A percentile compares a stretch with the other conserved stretches of the same genome.
phyloP scores from a whole-genome alignment of 2,329 filamentous ascomycete genomes.

The Lecanicillium sp. region DNA sequence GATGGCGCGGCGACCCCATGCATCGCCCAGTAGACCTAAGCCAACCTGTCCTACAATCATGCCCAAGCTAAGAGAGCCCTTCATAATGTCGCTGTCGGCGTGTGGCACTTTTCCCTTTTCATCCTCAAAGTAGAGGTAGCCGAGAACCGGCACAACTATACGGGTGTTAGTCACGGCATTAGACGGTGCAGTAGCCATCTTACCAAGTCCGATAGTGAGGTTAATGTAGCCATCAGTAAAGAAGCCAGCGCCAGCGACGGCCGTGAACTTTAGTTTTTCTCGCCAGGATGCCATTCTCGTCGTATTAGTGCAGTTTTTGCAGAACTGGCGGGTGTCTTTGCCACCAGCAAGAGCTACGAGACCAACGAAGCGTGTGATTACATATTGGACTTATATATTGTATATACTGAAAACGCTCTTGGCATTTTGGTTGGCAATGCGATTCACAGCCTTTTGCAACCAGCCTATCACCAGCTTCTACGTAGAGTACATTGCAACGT shows the following conservation, averaged over 20 bases:
- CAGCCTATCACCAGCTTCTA: too few species aligned
- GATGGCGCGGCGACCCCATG: conserved; percentile 1
- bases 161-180: not conserved
- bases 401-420: too few species aligned
- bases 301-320: not conserved
- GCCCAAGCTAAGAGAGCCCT: not conserved
- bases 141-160: not conserved
- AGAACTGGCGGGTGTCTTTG: too few species aligned
- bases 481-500: too few species aligned
- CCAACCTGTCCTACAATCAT: conserved; percentile 1
- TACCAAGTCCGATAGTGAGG: not conserved
- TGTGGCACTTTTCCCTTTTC: not conserved
- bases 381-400: too few species aligned
- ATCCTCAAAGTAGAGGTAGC: conserved; percentile 1
- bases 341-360: too few species aligned
- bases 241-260: not conserved
- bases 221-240: not conserved
- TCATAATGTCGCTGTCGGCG: conserved; percentile 1
- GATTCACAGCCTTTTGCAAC: too few species aligned
- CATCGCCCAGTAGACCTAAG: not conserved
- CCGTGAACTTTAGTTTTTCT: not conserved
- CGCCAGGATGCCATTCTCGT: not conserved
- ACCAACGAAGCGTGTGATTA: too few species aligned
- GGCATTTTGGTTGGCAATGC: too few species aligned
- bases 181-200: not conserved